Percentiles rank a stretch among this genome's conserved stretches.
These are phyloP conservation scores for Dioszegia hungarica DNA, from an alignment of 768 basidiomycete species.

Conservation along the genomic window DNA sequence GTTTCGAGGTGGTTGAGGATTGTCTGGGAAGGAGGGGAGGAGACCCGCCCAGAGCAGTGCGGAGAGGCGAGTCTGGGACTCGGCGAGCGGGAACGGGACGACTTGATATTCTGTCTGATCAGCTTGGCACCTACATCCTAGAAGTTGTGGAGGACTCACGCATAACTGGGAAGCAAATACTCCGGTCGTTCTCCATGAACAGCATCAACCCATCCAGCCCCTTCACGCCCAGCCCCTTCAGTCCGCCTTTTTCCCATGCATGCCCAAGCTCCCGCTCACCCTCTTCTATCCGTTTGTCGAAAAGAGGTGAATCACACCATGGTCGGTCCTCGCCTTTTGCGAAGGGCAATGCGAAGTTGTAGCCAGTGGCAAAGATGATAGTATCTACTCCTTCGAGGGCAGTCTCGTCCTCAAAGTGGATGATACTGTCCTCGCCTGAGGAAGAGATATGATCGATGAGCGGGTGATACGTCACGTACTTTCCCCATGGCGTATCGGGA, in stretches of 20 bases:
- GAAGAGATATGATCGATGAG: conserved; percentile 17
- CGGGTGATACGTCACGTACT: conserved; percentile 33
- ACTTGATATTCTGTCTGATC: conserved; percentile 50
- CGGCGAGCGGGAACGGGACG: conserved; percentile 69
- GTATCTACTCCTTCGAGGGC: conserved; percentile 33
- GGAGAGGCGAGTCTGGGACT: conserved; percentile 63
- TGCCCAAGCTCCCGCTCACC: conserved; percentile 35
- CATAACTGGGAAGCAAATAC: conserved; percentile 44
- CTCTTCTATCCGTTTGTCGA: conserved; percentile 14
- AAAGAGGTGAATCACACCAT: conserved; percentile 25
- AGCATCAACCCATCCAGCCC: conserved; percentile 47
- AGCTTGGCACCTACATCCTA: not conserved
- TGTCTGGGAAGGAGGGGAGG: conserved; percentile 32
- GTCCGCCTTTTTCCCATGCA: conserved; percentile 26
- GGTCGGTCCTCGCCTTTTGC: conserved; percentile 37
- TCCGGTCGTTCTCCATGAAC: conserved; percentile 47
- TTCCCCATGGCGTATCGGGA: conserved; percentile 33
- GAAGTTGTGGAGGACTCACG: conserved; percentile 25
- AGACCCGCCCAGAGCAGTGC: conserved; percentile 43
- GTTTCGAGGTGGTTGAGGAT: conserved; percentile 24
- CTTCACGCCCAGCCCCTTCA: conserved; percentile 42
- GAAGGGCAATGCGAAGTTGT: conserved; percentile 49
- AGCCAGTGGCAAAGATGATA: conserved; percentile 52
- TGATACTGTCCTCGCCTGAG: not conserved
- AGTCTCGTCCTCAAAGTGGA: conserved; percentile 29